These are phyloP conservation scores for Lunularia cruciata DNA, from an alignment of 225 moss, liverwort and hornwort genomes.

Conservation along the genomic window DNA sequence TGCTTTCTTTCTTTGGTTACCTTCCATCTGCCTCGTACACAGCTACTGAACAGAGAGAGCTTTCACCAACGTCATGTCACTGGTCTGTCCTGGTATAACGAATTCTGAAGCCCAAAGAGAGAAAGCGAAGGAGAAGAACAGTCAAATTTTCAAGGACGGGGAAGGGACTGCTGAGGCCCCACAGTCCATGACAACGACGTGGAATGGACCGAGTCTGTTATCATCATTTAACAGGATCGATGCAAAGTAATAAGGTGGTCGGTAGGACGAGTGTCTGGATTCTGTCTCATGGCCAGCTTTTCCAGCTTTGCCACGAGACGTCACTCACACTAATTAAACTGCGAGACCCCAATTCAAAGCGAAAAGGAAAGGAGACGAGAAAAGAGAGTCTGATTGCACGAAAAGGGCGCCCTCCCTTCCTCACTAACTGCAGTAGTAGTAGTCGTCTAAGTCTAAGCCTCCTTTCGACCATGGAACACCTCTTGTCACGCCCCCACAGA, in stretches of 20 bases:
- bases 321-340: conserved; percentile 4
- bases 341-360: background rate
- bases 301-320: background rate
- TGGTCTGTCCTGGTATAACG: background rate
- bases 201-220: background rate
- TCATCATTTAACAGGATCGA: background rate
- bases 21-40: background rate
- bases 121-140: background rate
- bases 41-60: too few species aligned
- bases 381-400: conserved; percentile 2
- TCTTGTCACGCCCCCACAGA: background rate
- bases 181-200: background rate
- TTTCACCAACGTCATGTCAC: background rate
- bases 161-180: background rate
- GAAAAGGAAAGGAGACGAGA: conserved; percentile 4
- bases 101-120: background rate
- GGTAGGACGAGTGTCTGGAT: background rate
- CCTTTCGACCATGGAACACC: background rate
- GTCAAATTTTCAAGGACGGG: background rate
- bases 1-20: background rate
- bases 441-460: background rate
- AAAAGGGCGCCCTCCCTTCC: background rate
- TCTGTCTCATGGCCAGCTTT: background rate
- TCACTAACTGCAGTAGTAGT: too few species aligned
- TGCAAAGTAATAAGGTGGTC: conserved; percentile 6